Conservation (phyloP, 495 filamentous ascomycete species). For the Xeromyces bisporus region DNA sequence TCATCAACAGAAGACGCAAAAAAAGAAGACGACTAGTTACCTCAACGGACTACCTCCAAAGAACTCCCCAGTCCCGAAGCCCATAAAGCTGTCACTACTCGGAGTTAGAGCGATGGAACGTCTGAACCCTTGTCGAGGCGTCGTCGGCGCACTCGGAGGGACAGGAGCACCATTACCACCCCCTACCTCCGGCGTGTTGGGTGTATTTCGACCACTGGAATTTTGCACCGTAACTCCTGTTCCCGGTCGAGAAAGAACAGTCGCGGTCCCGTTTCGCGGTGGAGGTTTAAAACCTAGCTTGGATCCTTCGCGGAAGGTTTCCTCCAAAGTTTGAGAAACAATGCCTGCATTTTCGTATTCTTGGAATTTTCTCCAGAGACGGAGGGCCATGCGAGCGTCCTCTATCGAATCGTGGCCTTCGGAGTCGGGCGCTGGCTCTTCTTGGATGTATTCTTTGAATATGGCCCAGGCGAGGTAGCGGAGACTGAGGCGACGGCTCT, state of each 20-base stretch:
- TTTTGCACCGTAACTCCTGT: slow-evolving; percentile 29
- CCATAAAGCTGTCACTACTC: slow-evolving; percentile 28
- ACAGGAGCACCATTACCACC: no score
- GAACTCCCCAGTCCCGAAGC: slow-evolving; percentile 24
- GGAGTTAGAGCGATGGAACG: slow-evolving; percentile 31
- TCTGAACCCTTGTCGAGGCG: slow-evolving; percentile 28
- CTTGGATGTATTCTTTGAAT: slow-evolving; percentile 81
- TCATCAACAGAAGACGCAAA: no score
- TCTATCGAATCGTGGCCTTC: slow-evolving; percentile 76
- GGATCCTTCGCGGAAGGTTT: slow-evolving; percentile 60
- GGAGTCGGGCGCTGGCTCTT: slow-evolving; percentile 36
- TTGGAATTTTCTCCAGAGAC: slow-evolving; percentile 75
- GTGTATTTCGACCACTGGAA: slow-evolving; percentile 28
- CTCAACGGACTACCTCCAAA: slow-evolving; percentile 28
- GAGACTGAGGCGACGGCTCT: slow-evolving; percentile 62
- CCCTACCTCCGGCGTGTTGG: slow-evolving; percentile 19
- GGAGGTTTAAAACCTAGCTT: slow-evolving; percentile 62
- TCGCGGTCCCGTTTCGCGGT: slow-evolving; percentile 18
- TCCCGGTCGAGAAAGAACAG: slow-evolving; percentile 27
- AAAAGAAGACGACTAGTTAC: no score
- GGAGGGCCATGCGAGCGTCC: slow-evolving; percentile 77
- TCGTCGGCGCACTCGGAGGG: slow-evolving; percentile 25
- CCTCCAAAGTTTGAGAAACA: slow-evolving; percentile 52
- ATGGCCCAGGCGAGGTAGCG: slow-evolving; percentile 78
- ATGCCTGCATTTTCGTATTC: slow-evolving; percentile 79